Percentiles rank a stretch among this genome's conserved stretches.
Evolutionary conservation across 2,329 filamentous ascomycete genomes (phyloP).

Genomic region (Sarocladium kiliense): DNA sequence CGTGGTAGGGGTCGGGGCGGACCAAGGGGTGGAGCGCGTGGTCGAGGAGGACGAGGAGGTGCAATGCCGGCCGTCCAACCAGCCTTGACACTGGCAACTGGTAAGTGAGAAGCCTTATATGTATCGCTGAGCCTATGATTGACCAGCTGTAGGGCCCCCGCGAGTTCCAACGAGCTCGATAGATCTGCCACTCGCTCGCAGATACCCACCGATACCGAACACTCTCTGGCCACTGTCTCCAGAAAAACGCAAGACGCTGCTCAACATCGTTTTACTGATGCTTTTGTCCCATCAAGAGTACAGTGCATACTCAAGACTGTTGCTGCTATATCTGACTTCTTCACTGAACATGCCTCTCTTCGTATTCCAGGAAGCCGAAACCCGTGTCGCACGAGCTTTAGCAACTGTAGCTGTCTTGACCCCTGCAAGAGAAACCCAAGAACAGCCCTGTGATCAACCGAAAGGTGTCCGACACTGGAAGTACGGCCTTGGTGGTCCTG

Average conservation of each 20-base stretch:
- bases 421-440: background rate
- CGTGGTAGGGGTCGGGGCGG: constrained; percentile 32
- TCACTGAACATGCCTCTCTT: constrained; percentile 64
- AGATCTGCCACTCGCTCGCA: constrained; percentile 40
- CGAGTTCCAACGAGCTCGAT: constrained; percentile 36
- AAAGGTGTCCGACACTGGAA: constrained; percentile 66
- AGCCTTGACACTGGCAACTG: constrained; percentile 5
- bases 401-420: constrained; percentile 64
- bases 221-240: constrained; percentile 53
- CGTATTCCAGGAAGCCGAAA: constrained; percentile 65
- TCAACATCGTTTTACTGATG: constrained; percentile 68
- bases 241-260: constrained; percentile 59
- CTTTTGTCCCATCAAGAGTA: constrained; percentile 75
- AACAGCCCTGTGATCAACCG: constrained; percentile 38
- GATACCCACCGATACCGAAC: constrained; percentile 57
- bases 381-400: constrained; percentile 67
- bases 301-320: constrained; percentile 64
- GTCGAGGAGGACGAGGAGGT: constrained; percentile 20
- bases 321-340: constrained; percentile 65
- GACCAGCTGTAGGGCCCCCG: constrained; percentile 26
- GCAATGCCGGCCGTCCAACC: background rate
- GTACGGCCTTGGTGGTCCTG: constrained; percentile 45
- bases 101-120: background rate
- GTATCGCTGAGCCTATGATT: constrained; percentile 11
- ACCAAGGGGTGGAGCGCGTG: constrained; percentile 17